A percentile compares a stretch with the other conserved stretches of the same genome.
Evolutionary conservation across 129 eudicot genomes (phyloP).

Genomic region (Centrapalus pauciflorus): DNA sequence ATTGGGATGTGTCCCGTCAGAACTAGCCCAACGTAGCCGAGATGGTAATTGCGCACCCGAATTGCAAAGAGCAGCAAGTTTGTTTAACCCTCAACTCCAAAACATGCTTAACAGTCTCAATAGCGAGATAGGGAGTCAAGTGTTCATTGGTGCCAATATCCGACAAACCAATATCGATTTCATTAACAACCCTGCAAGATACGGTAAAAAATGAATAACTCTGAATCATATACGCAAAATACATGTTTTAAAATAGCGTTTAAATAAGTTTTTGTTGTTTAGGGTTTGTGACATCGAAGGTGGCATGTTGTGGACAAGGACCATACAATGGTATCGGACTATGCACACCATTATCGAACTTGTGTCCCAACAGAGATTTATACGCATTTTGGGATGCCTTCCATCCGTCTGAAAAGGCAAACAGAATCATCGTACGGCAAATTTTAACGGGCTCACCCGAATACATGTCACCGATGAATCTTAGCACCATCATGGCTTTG

Average conservation of each 20-base stretch:
- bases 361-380: slow-evolving; percentile 53
- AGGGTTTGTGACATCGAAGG: slow-evolving; percentile 46
- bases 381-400: slow-evolving; percentile 77
- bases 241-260: not conserved
- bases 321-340: slow-evolving; percentile 64
- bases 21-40: slow-evolving; percentile 40
- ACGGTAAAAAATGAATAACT: slow-evolving; percentile 35
- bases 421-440: slow-evolving; percentile 39
- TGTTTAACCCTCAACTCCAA: slow-evolving; percentile 53
- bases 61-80: slow-evolving; percentile 40
- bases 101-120: slow-evolving; percentile 42
- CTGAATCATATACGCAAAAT: not conserved
- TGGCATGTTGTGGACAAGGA: slow-evolving; percentile 84
- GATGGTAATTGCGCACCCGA: slow-evolving; percentile 53
- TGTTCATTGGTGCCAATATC: slow-evolving; percentile 52
- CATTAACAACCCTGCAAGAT: slow-evolving; percentile 54
- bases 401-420: slow-evolving; percentile 68
- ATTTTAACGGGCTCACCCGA: slow-evolving; percentile 42
- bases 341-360: slow-evolving; percentile 50
- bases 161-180: slow-evolving; percentile 38
- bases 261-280: not conserved
- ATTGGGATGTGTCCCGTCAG: slow-evolving; percentile 68
- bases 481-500: slow-evolving; percentile 60
- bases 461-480: slow-evolving; percentile 80
- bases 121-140: slow-evolving; percentile 33